These are phyloP conservation scores for Thecaphora thlaspeos DNA, from an alignment of 1,284 basidiomycete genomes.

Conservation along the genomic window DNA sequence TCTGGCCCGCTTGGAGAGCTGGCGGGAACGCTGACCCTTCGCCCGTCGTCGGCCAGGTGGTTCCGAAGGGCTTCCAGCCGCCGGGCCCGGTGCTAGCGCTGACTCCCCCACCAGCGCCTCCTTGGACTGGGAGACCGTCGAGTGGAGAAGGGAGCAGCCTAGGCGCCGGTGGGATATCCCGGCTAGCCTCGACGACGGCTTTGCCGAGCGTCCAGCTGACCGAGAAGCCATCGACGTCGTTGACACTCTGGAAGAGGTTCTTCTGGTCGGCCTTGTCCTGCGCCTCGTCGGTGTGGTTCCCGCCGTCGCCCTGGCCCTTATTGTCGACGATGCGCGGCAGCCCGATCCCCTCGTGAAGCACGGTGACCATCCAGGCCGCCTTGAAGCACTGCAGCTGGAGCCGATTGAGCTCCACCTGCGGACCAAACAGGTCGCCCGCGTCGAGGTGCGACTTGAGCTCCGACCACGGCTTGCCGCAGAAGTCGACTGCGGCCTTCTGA, in stretches of 20 bases:
- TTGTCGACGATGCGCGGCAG: conserved; percentile 85
- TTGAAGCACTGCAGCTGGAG: conserved; percentile 99
- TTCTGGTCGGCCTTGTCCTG: conserved; percentile 47
- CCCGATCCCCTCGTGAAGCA: conserved; percentile 92
- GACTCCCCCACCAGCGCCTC: conserved; percentile 2
- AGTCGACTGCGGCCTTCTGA: conserved; percentile 83
- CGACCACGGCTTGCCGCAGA: conserved; percentile 78
- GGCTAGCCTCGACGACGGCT: conserved; percentile 94
- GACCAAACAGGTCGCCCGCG: conserved; percentile 64
- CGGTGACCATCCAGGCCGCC: conserved; percentile 94
- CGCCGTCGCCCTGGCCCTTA: conserved; percentile 43
- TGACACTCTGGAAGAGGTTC: conserved; percentile 80
- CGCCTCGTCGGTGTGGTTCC: conserved; percentile 43
- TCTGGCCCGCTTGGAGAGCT: conserved; percentile 13
- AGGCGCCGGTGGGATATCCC: conserved; percentile 40
- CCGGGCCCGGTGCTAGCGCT: conserved; percentile 26
- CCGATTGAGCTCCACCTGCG: conserved; percentile 72
- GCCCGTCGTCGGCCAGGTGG: conserved; percentile 30
- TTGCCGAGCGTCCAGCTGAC: conserved; percentile 98
- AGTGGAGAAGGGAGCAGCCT: conserved; percentile 30
- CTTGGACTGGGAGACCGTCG: conserved; percentile 12
- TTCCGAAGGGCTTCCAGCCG: conserved; percentile 29
- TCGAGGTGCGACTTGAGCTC: conserved; percentile 67
- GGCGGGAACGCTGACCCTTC: conserved; percentile 34
- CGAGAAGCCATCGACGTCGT: conserved; percentile 84